Percentiles rank a stretch among this genome's conserved stretches.
Conservation (phyloP, 768 basidiomycete genomes). For the Mycena crocata region DNA sequence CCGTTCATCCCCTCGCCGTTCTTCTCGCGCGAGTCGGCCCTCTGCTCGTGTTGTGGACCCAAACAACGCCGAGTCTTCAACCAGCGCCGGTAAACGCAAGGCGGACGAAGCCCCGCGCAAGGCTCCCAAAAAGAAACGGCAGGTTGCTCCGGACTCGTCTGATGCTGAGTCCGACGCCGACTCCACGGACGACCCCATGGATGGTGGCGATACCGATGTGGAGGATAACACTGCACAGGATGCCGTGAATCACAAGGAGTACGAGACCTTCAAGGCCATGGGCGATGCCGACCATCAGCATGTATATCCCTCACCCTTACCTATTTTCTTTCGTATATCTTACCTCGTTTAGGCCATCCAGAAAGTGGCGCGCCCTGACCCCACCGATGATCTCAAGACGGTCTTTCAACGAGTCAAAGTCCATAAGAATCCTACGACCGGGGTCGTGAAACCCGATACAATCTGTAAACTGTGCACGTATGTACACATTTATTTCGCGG, state of each 20-base stretch:
- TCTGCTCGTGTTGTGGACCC: background rate
- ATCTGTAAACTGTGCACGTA: background rate
- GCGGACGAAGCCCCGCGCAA: background rate
- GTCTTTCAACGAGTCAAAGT: background rate
- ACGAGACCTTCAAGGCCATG: conserved; percentile 1
- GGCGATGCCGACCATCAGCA: conserved; percentile 2
- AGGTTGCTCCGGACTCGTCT: background rate
- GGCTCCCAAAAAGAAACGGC: too few relatives aligned
- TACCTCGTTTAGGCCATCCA: background rate
- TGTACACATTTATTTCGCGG: background rate
- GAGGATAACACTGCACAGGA: too few relatives aligned
- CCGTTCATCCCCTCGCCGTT: background rate
- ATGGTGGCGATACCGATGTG: background rate
- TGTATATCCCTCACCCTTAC: background rate
- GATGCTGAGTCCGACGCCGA: background rate
- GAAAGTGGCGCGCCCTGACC: background rate
- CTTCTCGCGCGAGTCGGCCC: background rate
- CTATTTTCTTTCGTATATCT: too few relatives aligned
- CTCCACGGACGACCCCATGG: background rate
- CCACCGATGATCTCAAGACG: background rate
- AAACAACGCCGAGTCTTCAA: background rate
- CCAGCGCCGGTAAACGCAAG: background rate
- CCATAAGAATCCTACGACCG: background rate
- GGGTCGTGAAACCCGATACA: background rate
- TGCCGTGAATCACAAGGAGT: background rate